These are phyloP conservation scores for Pinguiococcus pyrenoidosus DNA, from an alignment of 108 stramenopile genomes.

Conservation along the genomic window DNA sequence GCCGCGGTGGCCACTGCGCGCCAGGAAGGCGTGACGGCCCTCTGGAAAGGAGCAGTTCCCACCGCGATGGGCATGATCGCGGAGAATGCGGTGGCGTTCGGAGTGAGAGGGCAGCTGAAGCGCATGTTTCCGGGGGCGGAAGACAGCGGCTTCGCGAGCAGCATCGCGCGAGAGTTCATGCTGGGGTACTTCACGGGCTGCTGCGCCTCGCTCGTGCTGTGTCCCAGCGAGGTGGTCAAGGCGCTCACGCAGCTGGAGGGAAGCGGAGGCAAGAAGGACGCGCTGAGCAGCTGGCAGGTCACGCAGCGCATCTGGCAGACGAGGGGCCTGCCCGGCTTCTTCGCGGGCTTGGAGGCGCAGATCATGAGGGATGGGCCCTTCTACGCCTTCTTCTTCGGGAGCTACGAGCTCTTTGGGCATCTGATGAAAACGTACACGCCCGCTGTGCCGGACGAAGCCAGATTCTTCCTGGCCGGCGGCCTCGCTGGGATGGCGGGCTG, in stretches of 20 bases:
- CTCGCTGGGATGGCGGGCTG: constrained; percentile 34
- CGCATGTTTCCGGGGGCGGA: constrained; percentile 13
- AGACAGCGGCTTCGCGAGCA: neutral
- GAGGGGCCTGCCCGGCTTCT: constrained; percentile 24
- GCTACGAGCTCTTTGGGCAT: constrained; percentile 23
- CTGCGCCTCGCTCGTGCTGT: constrained; percentile 26
- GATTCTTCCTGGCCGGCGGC: constrained; percentile 20
- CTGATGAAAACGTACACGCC: constrained; percentile 5
- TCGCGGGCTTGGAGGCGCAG: constrained; percentile 25
- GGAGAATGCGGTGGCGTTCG: constrained; percentile 35
- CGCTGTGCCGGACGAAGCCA: constrained; percentile 11
- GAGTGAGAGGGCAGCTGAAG: constrained; percentile 31
- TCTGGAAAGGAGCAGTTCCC: constrained; percentile 35
- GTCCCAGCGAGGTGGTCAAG: constrained; percentile 36
- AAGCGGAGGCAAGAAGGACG: constrained; percentile 1
- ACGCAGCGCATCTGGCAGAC: constrained; percentile 17
- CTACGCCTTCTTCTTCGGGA: constrained; percentile 30
- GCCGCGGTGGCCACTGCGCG: neutral
- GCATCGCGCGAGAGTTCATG: neutral
- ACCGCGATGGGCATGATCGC: constrained; percentile 26
- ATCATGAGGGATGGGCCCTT: constrained; percentile 30
- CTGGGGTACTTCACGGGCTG: constrained; percentile 17
- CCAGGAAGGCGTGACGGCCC: constrained; percentile 21
- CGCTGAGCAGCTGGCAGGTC: constrained; percentile 20
- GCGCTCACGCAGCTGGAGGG: constrained; percentile 4